Conservation (phyloP, 257 asterid genomes). For the Anisodus tanguticus region DNA sequence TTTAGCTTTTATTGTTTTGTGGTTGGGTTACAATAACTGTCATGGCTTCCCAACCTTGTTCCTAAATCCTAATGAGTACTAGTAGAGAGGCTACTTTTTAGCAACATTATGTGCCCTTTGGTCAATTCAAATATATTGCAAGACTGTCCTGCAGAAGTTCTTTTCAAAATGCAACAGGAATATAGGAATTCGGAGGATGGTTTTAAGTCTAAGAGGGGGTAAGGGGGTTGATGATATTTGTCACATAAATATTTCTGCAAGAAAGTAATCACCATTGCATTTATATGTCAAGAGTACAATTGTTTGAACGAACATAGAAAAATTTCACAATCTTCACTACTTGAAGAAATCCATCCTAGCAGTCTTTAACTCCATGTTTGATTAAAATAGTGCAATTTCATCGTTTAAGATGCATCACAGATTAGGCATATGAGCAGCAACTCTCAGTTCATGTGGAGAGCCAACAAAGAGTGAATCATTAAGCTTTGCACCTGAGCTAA, state of each 20-base stretch:
- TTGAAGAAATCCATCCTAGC: not conserved
- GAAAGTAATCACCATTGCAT: conserved; percentile 5
- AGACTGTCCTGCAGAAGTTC: too few species aligned
- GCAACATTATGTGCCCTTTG: too few species aligned
- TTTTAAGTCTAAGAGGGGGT: too few species aligned
- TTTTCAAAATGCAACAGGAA: too few species aligned
- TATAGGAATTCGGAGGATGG: too few species aligned
- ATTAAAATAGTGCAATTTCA: not conserved
- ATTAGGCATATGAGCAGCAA: not conserved
- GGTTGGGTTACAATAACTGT: too few species aligned
- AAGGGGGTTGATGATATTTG: too few species aligned
- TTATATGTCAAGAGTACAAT: conserved; percentile 17
- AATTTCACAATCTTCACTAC: not conserved
- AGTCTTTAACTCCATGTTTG: not conserved
- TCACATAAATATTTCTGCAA: not conserved
- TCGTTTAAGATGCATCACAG: not conserved
- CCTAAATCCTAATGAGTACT: too few species aligned
- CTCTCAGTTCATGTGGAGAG: not conserved
- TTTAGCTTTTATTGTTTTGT: too few species aligned
- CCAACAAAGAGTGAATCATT: not conserved
- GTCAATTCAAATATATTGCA: too few species aligned
- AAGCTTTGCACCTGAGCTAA: not conserved
- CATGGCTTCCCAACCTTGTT: too few species aligned
- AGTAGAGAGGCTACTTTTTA: too few species aligned
- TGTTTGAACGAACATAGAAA: not conserved